Conservation (phyloP, 176 grass and related monocot genomes). For the Zizania latifolia region DNA sequence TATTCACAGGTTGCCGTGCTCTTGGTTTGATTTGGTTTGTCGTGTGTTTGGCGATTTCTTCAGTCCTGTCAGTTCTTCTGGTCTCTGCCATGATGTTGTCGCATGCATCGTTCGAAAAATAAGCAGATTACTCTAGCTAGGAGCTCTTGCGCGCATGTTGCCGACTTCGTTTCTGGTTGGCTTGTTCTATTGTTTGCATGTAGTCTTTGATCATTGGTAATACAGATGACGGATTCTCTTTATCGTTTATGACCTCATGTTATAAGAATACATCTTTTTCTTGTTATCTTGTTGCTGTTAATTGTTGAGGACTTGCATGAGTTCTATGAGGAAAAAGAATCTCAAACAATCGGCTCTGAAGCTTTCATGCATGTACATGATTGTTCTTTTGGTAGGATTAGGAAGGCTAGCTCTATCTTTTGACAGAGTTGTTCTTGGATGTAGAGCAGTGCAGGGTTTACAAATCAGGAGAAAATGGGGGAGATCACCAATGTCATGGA, state of each 20-base stretch:
- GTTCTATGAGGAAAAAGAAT: background rate
- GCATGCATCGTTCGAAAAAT: background rate
- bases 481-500: conserved; percentile 77
- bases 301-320: background rate
- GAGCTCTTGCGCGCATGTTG: background rate
- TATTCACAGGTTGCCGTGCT: background rate
- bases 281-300: background rate
- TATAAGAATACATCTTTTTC: background rate
- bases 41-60: background rate
- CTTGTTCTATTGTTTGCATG: background rate
- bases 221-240: background rate
- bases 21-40: background rate
- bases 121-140: background rate
- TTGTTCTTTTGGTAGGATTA: background rate
- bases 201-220: background rate
- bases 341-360: background rate
- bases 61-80: background rate
- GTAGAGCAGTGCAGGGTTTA: conserved; percentile 13
- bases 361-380: background rate
- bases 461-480: conserved; percentile 14
- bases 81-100: background rate
- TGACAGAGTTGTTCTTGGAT: conserved; percentile 2
- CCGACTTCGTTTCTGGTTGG: background rate
- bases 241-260: background rate
- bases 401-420: background rate